Base-by-base conservation (phyloP, 768 basidiomycete genomes). In the Phaeotremella fagi region DNA sequence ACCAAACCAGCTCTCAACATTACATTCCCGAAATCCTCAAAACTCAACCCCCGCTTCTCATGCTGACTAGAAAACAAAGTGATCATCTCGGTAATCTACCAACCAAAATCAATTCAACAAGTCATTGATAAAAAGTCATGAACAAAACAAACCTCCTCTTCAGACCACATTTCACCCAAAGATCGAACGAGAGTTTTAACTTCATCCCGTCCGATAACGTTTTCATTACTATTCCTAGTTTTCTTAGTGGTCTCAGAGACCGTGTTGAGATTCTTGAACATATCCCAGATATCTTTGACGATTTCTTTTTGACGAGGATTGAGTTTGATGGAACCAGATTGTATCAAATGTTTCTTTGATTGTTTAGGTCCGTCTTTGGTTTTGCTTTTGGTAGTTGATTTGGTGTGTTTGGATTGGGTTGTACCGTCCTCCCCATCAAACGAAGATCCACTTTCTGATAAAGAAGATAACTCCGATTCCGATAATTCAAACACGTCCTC, bases 71-170 rank as follows among this genome's bases (percentile, higher is more conserved):
- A 72, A 52, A 74, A 74, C 22, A 74, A 52, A 25, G 60, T 55
- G 58, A 74, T 68, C 72, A 74, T 74, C 22, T 74, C 72, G 1
- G 57, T 59, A 28, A 74, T 63, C 72, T 73, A 36, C 43, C 42
- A 42, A 42, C 7, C 15, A 26, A 6, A 25, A 16, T 24, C 29
- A 16, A 36, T 3, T 48, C 23, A 26, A 25, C 11, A 20, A n/a
- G 27, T 42, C 54, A 51, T 45, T 18, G 52, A n/a, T n/a, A 26
- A 42, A 43, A 4, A 22, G 9, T 37, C 42, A 15, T 22, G 11
- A 9, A 26, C 20, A 4, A 2, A 38, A 58, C 72, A 43, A 57
- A 71, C 72, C 61, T 74, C 72, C 5, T 65, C 64, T 4, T 72
- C 68, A 7, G 52, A 63, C 70, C 70, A 74, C 59, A 63, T 66